Conservation (phyloP, 371 early-diverging fungal genomes). For the Apophysomyces elegans region DNA sequence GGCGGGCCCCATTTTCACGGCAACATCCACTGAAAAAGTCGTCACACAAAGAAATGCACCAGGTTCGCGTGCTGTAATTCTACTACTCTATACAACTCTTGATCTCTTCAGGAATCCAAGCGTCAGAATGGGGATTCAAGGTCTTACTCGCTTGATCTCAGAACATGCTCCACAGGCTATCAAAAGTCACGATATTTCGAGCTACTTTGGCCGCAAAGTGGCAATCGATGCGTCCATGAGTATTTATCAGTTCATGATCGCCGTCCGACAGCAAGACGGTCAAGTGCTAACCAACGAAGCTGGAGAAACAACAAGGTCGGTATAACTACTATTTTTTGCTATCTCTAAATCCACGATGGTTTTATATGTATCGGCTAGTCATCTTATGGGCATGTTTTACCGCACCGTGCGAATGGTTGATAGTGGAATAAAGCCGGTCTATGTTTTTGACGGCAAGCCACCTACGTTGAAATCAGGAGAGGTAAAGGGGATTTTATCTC, state of each 20-base stretch:
- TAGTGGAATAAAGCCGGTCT: conserved; percentile 97
- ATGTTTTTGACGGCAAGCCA: conserved; percentile 99
- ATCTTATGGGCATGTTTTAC: conserved; percentile 99
- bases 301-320: conserved; percentile 93
- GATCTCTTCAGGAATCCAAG: conserved; percentile 4
- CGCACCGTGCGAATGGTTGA: conserved; percentile 99
- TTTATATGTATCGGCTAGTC: conserved; percentile 56
- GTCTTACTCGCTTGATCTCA: conserved; percentile 93
- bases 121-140: conserved; percentile 86
- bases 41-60: conserved; percentile 3
- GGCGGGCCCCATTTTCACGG: no score
- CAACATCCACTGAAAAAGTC: not conserved
- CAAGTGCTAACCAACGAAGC: conserved; percentile 84
- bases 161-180: conserved; percentile 91
- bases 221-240: conserved; percentile 99
- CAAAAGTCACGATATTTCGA: conserved; percentile 83
- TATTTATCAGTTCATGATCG: conserved; percentile 99
- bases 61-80: not conserved
- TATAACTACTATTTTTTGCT: not conserved
- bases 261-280: conserved; percentile 94
- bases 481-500: conserved; percentile 44
- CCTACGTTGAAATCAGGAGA: conserved; percentile 96
- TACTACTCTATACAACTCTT: not conserved
- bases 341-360: not conserved
- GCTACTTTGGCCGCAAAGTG: conserved; percentile 96